These are phyloP conservation scores for Geotrichum reessii DNA, from an alignment of 1,139 yeast genomes.

Conservation along the genomic window DNA sequence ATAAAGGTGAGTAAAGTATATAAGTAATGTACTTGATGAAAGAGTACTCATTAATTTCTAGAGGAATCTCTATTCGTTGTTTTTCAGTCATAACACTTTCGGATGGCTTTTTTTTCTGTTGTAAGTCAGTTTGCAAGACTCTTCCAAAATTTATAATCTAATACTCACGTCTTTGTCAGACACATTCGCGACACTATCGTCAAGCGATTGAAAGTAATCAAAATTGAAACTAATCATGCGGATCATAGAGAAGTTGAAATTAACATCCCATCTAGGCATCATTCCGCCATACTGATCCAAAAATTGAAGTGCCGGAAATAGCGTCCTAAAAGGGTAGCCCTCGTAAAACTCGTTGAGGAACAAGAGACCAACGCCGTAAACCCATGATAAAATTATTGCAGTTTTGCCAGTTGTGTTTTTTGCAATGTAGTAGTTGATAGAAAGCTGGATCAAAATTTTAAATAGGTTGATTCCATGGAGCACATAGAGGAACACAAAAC, in stretches of 20 bases:
- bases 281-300: slow-evolving; percentile 52
- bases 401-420: slow-evolving; percentile 34
- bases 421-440: slow-evolving; percentile 51
- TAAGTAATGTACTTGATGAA: slow-evolving; percentile 66
- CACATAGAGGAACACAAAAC: slow-evolving; percentile 59
- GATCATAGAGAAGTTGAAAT: slow-evolving; percentile 80
- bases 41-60: slow-evolving; percentile 55
- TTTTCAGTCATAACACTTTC: slow-evolving; percentile 46
- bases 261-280: slow-evolving; percentile 90
- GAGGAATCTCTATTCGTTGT: slow-evolving; percentile 61
- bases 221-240: slow-evolving; percentile 77
- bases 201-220: slow-evolving; percentile 47
- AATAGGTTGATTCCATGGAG: slow-evolving; percentile 75
- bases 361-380: slow-evolving; percentile 66
- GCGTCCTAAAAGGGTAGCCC: slow-evolving; percentile 45
- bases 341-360: slow-evolving; percentile 71
- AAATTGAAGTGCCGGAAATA: slow-evolving; percentile 38
- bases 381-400: slow-evolving; percentile 50
- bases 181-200: background rate
- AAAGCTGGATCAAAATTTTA: slow-evolving; percentile 54
- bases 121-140: slow-evolving; percentile 8
- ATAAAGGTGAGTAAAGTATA: slow-evolving; percentile 77
- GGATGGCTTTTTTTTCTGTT: slow-evolving; percentile 17
- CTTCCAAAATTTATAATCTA: background rate
- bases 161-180: slow-evolving; percentile 18